Conservation (phyloP, 371 early-diverging fungal species). For the Actinomortierella ambigua region DNA sequence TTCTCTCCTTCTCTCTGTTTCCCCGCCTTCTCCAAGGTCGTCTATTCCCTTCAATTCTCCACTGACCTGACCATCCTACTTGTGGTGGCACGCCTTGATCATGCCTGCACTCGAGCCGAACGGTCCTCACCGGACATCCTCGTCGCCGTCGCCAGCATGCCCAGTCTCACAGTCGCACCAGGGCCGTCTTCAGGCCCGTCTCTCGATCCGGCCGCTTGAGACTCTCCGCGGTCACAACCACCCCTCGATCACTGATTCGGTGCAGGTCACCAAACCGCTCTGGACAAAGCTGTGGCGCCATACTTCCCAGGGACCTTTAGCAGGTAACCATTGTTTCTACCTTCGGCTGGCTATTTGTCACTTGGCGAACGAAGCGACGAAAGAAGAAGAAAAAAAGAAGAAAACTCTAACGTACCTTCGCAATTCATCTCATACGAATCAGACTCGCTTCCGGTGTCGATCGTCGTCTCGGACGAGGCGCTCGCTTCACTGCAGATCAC, state of each 20-base stretch:
- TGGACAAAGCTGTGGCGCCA: constrained; percentile 28
- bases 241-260: constrained; percentile 14
- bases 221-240: constrained; percentile 17
- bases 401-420: background rate
- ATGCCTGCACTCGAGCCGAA: too few relatives aligned
- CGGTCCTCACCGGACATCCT: too few relatives aligned
- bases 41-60: constrained; percentile 1
- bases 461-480: constrained; percentile 28
- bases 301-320: background rate
- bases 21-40: too few relatives aligned
- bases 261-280: constrained; percentile 35
- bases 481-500: constrained; percentile 9
- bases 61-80: constrained; percentile 4
- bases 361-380: too few relatives aligned
- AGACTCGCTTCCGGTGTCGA: constrained; percentile 48
- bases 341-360: too few relatives aligned
- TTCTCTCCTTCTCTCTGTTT: background rate
- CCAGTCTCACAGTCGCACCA: background rate
- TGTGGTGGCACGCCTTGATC: too few relatives aligned
- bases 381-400: too few relatives aligned
- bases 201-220: constrained; percentile 35
- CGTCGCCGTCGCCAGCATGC: too few relatives aligned
- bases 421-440: constrained; percentile 26
- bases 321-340: too few relatives aligned
- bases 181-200: constrained; percentile 24